Conservation (phyloP, 106 monocot genomes). For the Phalaenopsis equestris region DNA sequence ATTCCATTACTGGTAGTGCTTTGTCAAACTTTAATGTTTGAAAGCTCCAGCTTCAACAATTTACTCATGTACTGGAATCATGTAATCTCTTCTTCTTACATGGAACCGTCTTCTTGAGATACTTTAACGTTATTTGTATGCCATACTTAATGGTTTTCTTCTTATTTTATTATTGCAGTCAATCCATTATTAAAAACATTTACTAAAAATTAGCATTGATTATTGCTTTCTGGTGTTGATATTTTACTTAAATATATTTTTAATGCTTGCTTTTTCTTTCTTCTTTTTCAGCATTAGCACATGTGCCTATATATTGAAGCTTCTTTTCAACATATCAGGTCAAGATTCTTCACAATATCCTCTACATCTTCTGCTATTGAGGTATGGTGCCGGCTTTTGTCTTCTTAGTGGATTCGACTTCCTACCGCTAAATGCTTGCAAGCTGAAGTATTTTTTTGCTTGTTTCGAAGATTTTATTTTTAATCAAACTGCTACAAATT, state of each 20-base stretch:
- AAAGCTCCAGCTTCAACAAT: not conserved
- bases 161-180: not conserved
- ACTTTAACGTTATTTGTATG: not conserved
- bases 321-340: conserved; percentile 26
- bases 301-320: conserved; percentile 56
- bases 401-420: not conserved
- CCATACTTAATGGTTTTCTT: not conserved
- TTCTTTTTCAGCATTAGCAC: conserved; percentile 40
- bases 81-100: not conserved
- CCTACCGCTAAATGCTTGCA: not conserved
- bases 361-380: conserved; percentile 31
- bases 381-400: conserved; percentile 18
- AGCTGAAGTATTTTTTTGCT: not conserved
- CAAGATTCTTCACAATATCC: conserved; percentile 35
- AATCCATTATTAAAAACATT: too few species aligned
- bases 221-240: not conserved
- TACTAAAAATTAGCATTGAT: not conserved
- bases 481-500: too few species aligned
- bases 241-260: not conserved
- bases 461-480: too few species aligned
- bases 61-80: not conserved
- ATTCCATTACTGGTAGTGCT: not conserved
- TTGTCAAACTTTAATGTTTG: not conserved
- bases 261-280: conserved; percentile 1
- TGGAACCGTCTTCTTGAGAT: not conserved